These are phyloP conservation scores for Blastobotrys parvus DNA, from an alignment of 805 yeast genomes.

Conservation along the genomic window DNA sequence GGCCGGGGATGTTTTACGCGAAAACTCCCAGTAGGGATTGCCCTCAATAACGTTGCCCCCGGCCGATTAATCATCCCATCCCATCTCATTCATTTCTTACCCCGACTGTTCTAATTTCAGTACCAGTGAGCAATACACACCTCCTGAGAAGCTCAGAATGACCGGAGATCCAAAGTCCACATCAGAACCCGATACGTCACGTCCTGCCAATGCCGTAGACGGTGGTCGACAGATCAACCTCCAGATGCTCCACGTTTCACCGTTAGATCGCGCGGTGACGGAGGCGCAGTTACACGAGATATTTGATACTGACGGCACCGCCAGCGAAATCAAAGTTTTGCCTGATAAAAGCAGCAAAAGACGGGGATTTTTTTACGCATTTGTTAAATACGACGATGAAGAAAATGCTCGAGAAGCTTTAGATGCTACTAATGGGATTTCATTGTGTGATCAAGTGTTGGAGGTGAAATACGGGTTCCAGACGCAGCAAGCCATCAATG, in stretches of 20 bases:
- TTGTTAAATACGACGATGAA: constrained; percentile 60
- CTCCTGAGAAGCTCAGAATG: too few relatives aligned
- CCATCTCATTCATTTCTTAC: too few relatives aligned
- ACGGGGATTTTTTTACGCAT: constrained; percentile 71
- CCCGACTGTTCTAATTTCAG: too few relatives aligned
- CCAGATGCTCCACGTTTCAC: constrained; percentile 70
- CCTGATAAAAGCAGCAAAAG: constrained; percentile 52
- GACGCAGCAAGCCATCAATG: constrained; percentile 56
- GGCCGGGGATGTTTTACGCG: too few relatives aligned
- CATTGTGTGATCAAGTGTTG: constrained; percentile 44
- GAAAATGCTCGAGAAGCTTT: constrained; percentile 56
- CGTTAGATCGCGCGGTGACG: constrained; percentile 53
- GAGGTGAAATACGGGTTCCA: constrained; percentile 79
- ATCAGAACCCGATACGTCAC: too few relatives aligned
- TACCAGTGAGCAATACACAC: too few relatives aligned
- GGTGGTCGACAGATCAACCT: constrained; percentile 79
- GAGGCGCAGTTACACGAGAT: constrained; percentile 56
- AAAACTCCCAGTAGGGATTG: too few relatives aligned
- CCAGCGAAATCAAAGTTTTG: constrained; percentile 59
- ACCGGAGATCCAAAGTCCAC: too few relatives aligned
- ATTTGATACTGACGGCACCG: constrained; percentile 52
- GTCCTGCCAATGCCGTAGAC: constrained; percentile 45
- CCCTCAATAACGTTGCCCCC: too few relatives aligned
- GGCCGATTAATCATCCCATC: too few relatives aligned
- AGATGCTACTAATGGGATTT: constrained; percentile 48